A percentile compares a stretch with the other conserved stretches of the same genome.
Evolutionary conservation across 2,329 filamentous ascomycete genomes (phyloP).

Genomic region (Plectosphaerella cucumerina): DNA sequence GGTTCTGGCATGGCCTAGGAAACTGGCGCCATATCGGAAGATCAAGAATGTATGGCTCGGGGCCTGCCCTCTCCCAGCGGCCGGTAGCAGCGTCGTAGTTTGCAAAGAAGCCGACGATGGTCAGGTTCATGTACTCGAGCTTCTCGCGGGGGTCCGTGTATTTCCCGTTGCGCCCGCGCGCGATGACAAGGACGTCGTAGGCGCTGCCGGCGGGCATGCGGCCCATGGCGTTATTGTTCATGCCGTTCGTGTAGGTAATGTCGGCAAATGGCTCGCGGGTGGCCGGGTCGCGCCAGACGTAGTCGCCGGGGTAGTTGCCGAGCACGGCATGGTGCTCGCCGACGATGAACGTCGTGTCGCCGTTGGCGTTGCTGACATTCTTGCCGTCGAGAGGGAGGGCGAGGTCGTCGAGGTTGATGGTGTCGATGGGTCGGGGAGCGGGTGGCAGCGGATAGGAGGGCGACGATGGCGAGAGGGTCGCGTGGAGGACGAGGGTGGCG

Average conservation of each 20-base stretch:
- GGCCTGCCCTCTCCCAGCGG: slow-evolving; percentile 6
- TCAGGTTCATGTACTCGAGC: slow-evolving; percentile 6
- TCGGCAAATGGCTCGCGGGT: slow-evolving; percentile 4
- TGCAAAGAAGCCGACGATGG: slow-evolving; percentile 9
- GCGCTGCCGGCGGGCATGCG: slow-evolving; percentile 8
- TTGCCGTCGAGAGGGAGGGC: too few species aligned
- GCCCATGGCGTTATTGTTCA: slow-evolving; percentile 11
- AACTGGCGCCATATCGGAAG: slow-evolving; percentile 10
- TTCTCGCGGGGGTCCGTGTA: slow-evolving; percentile 5
- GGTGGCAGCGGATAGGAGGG: too few species aligned
- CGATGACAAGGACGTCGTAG: slow-evolving; percentile 9
- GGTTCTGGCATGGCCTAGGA: slow-evolving; percentile 7
- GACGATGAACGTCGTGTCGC: slow-evolving; percentile 2
- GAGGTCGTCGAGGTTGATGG: too few species aligned
- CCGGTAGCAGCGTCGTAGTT: slow-evolving; percentile 5
- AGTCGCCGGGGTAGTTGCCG: slow-evolving; percentile 1
- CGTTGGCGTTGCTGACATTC: too few species aligned
- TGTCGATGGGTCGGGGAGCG: too few species aligned
- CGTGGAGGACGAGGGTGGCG: too few species aligned
- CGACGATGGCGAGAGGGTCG: too few species aligned
- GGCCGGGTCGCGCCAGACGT: slow-evolving; percentile 6
- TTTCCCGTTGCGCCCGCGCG: slow-evolving; percentile 2
- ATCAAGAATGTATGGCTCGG: slow-evolving; percentile 9
- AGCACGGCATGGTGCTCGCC: slow-evolving; percentile 8
- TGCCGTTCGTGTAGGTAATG: slow-evolving; percentile 5